Base-by-base conservation (phyloP, 2,329 filamentous ascomycete genomes). In the Bisporella sp. region DNA sequence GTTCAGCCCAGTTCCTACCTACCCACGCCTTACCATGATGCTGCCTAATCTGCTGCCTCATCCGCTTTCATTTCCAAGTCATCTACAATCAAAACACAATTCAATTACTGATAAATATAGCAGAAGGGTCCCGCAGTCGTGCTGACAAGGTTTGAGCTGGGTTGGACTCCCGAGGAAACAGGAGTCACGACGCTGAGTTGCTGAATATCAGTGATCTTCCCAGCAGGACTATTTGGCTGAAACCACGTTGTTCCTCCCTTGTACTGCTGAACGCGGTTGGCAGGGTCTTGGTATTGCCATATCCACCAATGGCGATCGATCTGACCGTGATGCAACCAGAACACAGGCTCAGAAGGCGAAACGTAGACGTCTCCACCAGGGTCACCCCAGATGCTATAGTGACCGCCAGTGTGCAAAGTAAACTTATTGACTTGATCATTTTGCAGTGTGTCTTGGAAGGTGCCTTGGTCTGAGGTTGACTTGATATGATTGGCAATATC, bases 221-320 rank as follows among this genome's bases (percentile, higher is more conserved):
- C 70, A 50, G 74, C 69, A 11, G 66, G 63, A 45, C 67, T 71
- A 65, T 0, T 71, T 70, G 31, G 57, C 59, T 53, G 74, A 67
- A 53, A 69, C 62, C 56, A 72, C 57, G 0, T 71, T 73, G 46
- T 71, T 68, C 1, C 72, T 74, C 5, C 68, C 66, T 64, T 64
- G 55, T 40, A 64, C 57, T 31, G 54, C 57, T 58, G 54, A 35
- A 52, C 45, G 7, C 61, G 50, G 54, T 41, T 68, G 62, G 41
- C 62, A 61, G 62, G 68, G 56, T 74, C 68, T 28, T 72, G 67
- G 49, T 71, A 73, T 62, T 75, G 72, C 72, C 73, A 76, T 55
- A 75, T 70, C 60, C 70, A 74, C 60, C 72, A 74, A 44, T 72
- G 63, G 9, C 73, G 65, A 53, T 76, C 73, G 47, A 76, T 68